These are phyloP conservation scores for Sutorius eximius DNA, from an alignment of 1,284 basidiomycete genomes.

Conservation along the genomic window DNA sequence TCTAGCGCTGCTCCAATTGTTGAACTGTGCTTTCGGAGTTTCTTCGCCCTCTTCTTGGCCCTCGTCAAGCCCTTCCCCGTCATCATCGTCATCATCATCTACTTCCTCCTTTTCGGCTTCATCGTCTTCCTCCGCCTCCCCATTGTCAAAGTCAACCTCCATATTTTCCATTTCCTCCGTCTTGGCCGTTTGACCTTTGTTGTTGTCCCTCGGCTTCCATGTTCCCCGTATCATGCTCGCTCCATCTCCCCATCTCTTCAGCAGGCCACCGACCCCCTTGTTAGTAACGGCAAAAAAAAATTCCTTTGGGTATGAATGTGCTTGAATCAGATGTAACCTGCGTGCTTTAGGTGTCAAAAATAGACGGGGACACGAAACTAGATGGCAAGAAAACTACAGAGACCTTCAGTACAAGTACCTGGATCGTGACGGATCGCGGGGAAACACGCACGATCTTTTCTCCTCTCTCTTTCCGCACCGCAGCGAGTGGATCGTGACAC, in stretches of 20 bases:
- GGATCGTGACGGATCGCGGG: neutral
- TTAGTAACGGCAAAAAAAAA: conserved; percentile 89
- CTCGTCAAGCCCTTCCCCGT: conserved; percentile 27
- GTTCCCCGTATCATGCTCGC: conserved; percentile 69
- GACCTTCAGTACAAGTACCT: neutral
- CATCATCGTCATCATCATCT: conserved; percentile 25
- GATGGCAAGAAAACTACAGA: conserved; percentile 78
- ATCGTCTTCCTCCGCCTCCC: conserved; percentile 6
- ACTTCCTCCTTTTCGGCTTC: conserved; percentile 23
- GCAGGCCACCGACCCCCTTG: conserved; percentile 77
- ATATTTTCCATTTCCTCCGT: conserved; percentile 22
- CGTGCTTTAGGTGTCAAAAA: conserved; percentile 78
- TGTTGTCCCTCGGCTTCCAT: conserved; percentile 56
- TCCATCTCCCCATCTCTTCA: conserved; percentile 77
- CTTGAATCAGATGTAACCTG: conserved; percentile 78
- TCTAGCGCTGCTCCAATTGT: conserved; percentile 13
- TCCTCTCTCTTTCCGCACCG: conserved; percentile 74
- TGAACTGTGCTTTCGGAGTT: conserved; percentile 29
- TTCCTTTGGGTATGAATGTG: conserved; percentile 80
- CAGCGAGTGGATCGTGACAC: conserved; percentile 81
- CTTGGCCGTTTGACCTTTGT: neutral
- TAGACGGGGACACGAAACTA: conserved; percentile 60
- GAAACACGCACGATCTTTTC: conserved; percentile 76
- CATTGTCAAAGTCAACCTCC: conserved; percentile 32
- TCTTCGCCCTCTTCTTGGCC: conserved; percentile 28